These are phyloP conservation scores for Tuber calosporum DNA, from an alignment of 495 filamentous ascomycete genomes.

Conservation along the genomic window DNA sequence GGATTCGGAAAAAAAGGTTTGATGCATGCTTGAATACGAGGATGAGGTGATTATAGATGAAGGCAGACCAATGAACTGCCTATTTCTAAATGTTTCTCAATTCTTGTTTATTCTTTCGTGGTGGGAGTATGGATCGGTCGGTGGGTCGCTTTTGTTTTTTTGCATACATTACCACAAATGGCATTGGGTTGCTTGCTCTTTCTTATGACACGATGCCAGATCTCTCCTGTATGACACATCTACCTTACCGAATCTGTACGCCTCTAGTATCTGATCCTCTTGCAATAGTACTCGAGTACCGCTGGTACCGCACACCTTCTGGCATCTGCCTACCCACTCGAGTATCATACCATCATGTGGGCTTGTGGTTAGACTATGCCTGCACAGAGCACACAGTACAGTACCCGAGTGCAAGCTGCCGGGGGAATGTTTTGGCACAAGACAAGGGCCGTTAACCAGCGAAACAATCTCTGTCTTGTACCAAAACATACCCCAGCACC, in stretches of 20 bases:
- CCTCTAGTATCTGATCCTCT: neutral
- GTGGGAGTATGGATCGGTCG: neutral
- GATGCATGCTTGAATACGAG: constrained; percentile 22
- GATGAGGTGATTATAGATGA: constrained; percentile 11
- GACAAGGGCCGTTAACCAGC: too few relatives aligned
- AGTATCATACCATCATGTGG: neutral
- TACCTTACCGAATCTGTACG: neutral
- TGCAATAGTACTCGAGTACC: neutral
- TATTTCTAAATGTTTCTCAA: constrained; percentile 4
- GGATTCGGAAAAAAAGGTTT: constrained; percentile 10
- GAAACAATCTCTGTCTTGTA: too few relatives aligned
- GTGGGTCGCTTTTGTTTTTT: neutral
- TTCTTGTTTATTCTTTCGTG: neutral
- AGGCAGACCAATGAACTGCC: constrained; percentile 9
- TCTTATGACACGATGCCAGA: neutral
- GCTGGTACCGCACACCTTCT: neutral
- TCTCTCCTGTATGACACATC: neutral
- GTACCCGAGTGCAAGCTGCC: too few relatives aligned
- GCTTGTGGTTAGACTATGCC: neutral
- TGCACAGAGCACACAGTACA: neutral
- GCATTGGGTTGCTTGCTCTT: constrained; percentile 13
- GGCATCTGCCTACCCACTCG: neutral
- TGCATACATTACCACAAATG: constrained; percentile 5
- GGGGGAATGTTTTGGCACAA: too few relatives aligned
- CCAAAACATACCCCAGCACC: too few relatives aligned